These are phyloP conservation scores for Clonostachys rhizophaga DNA, from an alignment of 2,329 filamentous ascomycete genomes.

Conservation along the genomic window DNA sequence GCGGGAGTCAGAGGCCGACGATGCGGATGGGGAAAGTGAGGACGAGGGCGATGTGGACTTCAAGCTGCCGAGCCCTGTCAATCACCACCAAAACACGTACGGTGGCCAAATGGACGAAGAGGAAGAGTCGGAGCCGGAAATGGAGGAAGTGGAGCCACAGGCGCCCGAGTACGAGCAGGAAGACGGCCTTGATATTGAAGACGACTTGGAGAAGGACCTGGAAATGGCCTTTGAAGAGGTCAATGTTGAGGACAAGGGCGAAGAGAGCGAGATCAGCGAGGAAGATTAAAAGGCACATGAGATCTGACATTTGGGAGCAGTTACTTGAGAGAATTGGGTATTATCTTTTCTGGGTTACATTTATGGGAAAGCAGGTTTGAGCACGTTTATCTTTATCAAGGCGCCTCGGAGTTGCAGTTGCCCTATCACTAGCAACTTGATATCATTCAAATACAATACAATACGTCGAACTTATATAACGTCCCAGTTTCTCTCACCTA, in stretches of 20 bases:
- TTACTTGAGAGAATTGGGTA: neutral
- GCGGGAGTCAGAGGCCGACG: constrained; percentile 38
- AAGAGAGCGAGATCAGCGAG: constrained; percentile 64
- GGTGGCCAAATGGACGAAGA: constrained; percentile 23
- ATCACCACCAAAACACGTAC: constrained; percentile 19
- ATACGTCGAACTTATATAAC: neutral
- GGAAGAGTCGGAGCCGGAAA: constrained; percentile 4
- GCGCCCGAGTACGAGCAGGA: constrained; percentile 16
- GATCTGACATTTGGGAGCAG: neutral
- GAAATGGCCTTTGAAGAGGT: constrained; percentile 32
- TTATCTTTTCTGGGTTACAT: neutral
- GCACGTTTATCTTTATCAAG: neutral
- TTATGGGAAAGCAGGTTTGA: constrained; percentile 1
- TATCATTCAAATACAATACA: neutral
- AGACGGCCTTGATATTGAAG: constrained; percentile 25
- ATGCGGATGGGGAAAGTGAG: constrained; percentile 40
- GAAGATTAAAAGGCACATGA: constrained; percentile 43
- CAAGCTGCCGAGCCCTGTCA: constrained; percentile 49
- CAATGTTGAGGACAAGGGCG: constrained; percentile 39
- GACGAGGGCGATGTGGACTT: constrained; percentile 44
- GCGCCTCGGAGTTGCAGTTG: neutral
- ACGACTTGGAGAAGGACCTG: constrained; percentile 48
- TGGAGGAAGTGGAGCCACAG: constrained; percentile 5
- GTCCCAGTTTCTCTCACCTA: neutral
- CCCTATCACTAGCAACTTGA: neutral